A percentile compares a stretch with the other conserved stretches of the same genome.
Evolutionary conservation across 2,329 filamentous ascomycete genomes (phyloP).

Genomic region (Apiospora hydei): DNA sequence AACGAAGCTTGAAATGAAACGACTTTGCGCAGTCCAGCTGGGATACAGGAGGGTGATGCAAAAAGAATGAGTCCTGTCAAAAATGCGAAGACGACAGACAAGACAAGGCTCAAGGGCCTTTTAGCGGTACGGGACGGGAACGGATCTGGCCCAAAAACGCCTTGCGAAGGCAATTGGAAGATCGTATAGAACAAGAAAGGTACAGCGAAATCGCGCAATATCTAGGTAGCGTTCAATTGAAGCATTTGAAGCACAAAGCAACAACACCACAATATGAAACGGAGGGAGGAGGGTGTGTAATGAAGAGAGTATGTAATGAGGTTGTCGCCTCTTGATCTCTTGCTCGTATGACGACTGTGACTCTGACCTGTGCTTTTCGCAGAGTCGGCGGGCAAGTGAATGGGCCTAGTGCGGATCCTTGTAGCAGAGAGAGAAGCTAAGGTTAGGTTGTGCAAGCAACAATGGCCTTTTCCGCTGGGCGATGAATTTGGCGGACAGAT

Average conservation of each 20-base stretch:
- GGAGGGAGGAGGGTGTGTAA: neutral
- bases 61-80: conserved; percentile 12
- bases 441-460: neutral
- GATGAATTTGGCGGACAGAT: neutral
- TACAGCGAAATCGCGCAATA: neutral
- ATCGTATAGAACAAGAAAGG: conserved; percentile 9
- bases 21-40: conserved; percentile 26
- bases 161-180: conserved; percentile 7
- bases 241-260: conserved; percentile 8
- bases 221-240: neutral
- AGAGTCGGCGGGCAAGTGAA: neutral
- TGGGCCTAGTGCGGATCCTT: conserved; percentile 1
- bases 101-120: neutral
- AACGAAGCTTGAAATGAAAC: conserved; percentile 3
- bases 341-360: conserved; percentile 18
- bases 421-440: neutral
- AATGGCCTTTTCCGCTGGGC: neutral
- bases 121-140: conserved; percentile 18
- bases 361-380: neutral
- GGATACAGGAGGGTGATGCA: conserved; percentile 19
- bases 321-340: neutral
- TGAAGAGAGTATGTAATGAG: neutral
- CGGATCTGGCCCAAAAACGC: conserved; percentile 13
- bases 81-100: conserved; percentile 1
- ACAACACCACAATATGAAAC: conserved; percentile 13